Conservation (phyloP, 257 asterid species). For the Solanum lignicaule region DNA sequence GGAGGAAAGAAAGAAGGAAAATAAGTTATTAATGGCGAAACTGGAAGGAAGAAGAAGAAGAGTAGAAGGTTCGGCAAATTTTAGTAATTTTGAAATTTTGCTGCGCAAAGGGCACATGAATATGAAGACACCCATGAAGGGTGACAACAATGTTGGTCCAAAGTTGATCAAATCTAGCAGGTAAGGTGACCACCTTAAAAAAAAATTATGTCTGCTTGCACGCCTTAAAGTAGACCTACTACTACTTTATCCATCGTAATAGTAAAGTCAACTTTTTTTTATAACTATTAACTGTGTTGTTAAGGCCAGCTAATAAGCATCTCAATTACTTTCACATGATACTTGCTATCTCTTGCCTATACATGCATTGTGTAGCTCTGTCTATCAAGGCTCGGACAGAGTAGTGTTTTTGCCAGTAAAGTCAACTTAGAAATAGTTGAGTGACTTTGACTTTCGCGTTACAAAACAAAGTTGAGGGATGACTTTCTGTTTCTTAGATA, state of each 20-base stretch:
- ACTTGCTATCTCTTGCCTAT: background rate
- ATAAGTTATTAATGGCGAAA: too few species aligned
- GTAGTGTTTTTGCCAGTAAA: background rate
- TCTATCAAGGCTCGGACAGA: too few species aligned
- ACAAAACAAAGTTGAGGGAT: too few species aligned
- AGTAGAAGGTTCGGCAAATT: too few species aligned
- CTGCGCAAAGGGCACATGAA: conserved; percentile 69
- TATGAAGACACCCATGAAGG: conserved; percentile 62
- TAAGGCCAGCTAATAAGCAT: too few species aligned
- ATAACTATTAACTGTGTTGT: too few species aligned
- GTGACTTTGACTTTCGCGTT: too few species aligned
- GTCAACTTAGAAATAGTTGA: background rate
- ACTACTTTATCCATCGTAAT: background rate
- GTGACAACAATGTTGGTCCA: conserved; percentile 73
- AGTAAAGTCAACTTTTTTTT: too few species aligned
- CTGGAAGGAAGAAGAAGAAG: too few species aligned
- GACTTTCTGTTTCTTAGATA: background rate
- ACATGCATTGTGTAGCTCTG: background rate
- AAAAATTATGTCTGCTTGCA: background rate
- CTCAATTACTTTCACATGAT: background rate
- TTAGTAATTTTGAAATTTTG: background rate
- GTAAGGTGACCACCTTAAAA: conserved; percentile 56
- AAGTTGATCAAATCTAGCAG: conserved; percentile 62
- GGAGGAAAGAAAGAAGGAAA: too few species aligned
- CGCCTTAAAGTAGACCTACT: background rate